Percentiles rank a stretch among this genome's conserved stretches.
phyloP scores from a whole-genome alignment of 805 yeast genomes.

The Kregervanrija pseudodelftensis region DNA sequence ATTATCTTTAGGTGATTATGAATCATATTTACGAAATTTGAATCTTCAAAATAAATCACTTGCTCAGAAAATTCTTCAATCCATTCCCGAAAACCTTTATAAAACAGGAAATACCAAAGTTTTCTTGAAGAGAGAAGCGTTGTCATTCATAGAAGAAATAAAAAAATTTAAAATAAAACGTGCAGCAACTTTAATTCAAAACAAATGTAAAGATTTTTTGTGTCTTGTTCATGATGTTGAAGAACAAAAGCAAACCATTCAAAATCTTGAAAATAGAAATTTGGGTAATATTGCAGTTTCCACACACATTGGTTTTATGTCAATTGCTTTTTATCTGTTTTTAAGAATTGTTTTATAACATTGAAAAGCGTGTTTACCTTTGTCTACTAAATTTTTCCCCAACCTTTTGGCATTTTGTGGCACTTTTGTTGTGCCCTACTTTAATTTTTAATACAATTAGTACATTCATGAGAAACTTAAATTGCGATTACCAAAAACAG shows the following conservation, averaged over 20 bases:
- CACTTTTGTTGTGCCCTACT: too few relatives aligned
- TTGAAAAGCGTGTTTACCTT: too few relatives aligned
- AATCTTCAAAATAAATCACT: slow-evolving; percentile 52
- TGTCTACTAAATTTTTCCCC: too few relatives aligned
- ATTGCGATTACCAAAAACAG: too few relatives aligned
- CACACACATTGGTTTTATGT: too few relatives aligned
- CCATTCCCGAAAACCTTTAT: slow-evolving; percentile 51
- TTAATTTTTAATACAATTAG: too few relatives aligned
- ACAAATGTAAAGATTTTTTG: slow-evolving; percentile 57
- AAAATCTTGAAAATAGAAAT: too few relatives aligned
- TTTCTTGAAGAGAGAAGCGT: slow-evolving; percentile 91
- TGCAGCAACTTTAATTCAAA: slow-evolving; percentile 79
- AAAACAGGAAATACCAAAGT: slow-evolving; percentile 87
- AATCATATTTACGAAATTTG: slow-evolving; percentile 46
- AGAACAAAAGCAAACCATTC: slow-evolving; percentile 8
- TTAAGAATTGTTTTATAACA: too few relatives aligned
- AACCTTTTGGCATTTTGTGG: too few relatives aligned
- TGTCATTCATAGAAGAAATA: slow-evolving; percentile 79
- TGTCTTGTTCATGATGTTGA: slow-evolving; percentile 54
- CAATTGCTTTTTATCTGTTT: too few relatives aligned
- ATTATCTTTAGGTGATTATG: slow-evolving; percentile 63
- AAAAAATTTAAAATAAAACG: slow-evolving; percentile 67
- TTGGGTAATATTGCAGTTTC: too few relatives aligned
- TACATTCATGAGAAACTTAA: too few relatives aligned
- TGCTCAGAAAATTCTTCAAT: slow-evolving; percentile 59